Evolutionary conservation across 768 basidiomycete species (phyloP), one percentile per base, ranked within the genome.

Genomic region (Lyophyllum atratum): DNA sequence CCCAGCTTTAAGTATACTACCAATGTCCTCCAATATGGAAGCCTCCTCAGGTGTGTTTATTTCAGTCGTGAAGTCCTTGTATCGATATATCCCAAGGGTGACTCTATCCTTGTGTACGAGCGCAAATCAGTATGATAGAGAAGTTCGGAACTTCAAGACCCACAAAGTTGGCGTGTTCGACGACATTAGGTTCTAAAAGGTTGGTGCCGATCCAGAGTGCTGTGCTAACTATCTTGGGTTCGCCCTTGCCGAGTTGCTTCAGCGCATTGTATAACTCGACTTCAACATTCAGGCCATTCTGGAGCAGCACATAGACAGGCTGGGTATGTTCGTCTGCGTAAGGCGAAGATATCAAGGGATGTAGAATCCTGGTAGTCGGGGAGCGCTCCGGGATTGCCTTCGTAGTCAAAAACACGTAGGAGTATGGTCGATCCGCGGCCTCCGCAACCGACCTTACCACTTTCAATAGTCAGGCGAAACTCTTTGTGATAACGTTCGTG

Each of bases 261-360:
- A 84, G 54, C 1, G 85, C 78, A 10, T 80, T 63, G 66, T 89
- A 87, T 21, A 90, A 73, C 54, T 88, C 87, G 31, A 69, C 73
- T 65, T 92, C 90, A 11, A 90, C 84, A 34, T 83, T 83, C 3
- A 93, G 71, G 6, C 90, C 89, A 66, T 92, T 92, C 75, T 92
- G 85, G 47, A 87, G 61, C 12, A 89, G 66, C 2, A 86, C 83
- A 64, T 85, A 86, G 1, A 77, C 80, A 1, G 86, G 86, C 62
- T 86, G 84, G 4, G 74, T 60, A 58, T 76, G 73, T 44, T 64
- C 64, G 29, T 80, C 75, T 47, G 72, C 63, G 71, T 85, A 84
- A 22, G 79, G 71, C 1, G 71, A 42, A 3, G 77, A 76, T 44
- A 92, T 68, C 34, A 91, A 67, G 6, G 86, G 81, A 7, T 74